Base-by-base conservation (phyloP, 148 eudicot genomes). In the Cornus kousa region DNA sequence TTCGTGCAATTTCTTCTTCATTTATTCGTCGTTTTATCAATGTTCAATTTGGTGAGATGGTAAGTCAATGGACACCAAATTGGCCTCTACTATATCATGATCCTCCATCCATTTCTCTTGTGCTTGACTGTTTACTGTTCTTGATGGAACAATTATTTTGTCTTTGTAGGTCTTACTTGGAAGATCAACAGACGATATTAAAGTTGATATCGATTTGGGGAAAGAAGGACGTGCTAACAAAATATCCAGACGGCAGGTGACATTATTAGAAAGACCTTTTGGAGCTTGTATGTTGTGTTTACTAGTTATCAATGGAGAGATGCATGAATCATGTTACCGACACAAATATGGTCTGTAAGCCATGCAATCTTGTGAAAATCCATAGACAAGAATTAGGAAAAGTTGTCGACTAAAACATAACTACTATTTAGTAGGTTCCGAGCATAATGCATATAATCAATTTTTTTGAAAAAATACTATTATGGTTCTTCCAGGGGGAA, bases 211-310 rank as follows among this genome's bases (percentile, higher is more conserved):
- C 82, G 97, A 95, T 86, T 76, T 95, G 80, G 87, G 91, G 23
- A 90, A 90, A 86, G 97, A 90, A 84, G 94, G 95, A 59, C 89
- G 88, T 71, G 90, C 93, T 62, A 93, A 89, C 84, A 93, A 89
- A 81, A 89, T 95, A 83, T 95, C 99, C 62, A 90, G 99, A 77
- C 92, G 97, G 33, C 97, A 95, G 97, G 99, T 93, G 81, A 64
- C 57, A 48, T 28, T 31, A 71, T 75, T 79, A 66, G 32, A 67
- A 23, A 23, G 71, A 28, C 66, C 28, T 67, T 40, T 72, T 43
- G 20, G 71, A 68, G 43, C 33, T 68, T 39, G 33, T 13, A 5
- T 32, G 20, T 23, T 67, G 9, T 67, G 33, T 28, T 67, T 67
- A 4, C 33, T 24, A 43, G 28, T 67, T 0, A 53, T 16, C 59